These are phyloP conservation scores for Melanopsichium pennsylvanicum DNA, from an alignment of 1,284 basidiomycete species.

Conservation along the genomic window DNA sequence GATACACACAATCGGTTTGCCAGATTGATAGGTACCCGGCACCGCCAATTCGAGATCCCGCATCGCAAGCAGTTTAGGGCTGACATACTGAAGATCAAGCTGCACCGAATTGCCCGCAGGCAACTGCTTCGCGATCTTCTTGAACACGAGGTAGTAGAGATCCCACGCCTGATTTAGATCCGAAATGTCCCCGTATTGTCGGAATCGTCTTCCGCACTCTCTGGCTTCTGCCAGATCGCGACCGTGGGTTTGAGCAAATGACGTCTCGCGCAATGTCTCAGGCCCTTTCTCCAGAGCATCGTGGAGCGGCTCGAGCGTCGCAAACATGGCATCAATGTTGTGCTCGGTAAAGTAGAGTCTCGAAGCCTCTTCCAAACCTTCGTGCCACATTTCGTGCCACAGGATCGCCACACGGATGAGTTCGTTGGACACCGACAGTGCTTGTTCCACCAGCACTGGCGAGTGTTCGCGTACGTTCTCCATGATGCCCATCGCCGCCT, in stretches of 20 bases:
- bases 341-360: constrained; percentile 96
- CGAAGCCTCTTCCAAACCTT: constrained; percentile 97
- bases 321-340: constrained; percentile 99
- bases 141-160: constrained; percentile 95
- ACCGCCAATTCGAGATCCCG: constrained; percentile 92
- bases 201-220: constrained; percentile 87
- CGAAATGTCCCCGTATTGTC: constrained; percentile 80
- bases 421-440: constrained; percentile 88
- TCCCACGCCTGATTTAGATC: constrained; percentile 99
- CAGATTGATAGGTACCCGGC: constrained; percentile 93
- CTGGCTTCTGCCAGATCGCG: constrained; percentile 93
- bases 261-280: constrained; percentile 91
- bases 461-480: constrained; percentile 93
- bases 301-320: constrained; percentile 89
- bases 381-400: constrained; percentile 99
- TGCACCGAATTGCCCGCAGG: constrained; percentile 79
- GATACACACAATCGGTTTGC: constrained; percentile 85
- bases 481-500: constrained; percentile 88
- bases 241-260: constrained; percentile 93
- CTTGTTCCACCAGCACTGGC: constrained; percentile 87
- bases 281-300: constrained; percentile 95
- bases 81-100: constrained; percentile 96
- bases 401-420: constrained; percentile 96
- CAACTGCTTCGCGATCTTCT: constrained; percentile 93
- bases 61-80: constrained; percentile 87